Evolutionary conservation across 345 rosid genomes (phyloP).

Genomic region (Microthlaspi erraticum): DNA sequence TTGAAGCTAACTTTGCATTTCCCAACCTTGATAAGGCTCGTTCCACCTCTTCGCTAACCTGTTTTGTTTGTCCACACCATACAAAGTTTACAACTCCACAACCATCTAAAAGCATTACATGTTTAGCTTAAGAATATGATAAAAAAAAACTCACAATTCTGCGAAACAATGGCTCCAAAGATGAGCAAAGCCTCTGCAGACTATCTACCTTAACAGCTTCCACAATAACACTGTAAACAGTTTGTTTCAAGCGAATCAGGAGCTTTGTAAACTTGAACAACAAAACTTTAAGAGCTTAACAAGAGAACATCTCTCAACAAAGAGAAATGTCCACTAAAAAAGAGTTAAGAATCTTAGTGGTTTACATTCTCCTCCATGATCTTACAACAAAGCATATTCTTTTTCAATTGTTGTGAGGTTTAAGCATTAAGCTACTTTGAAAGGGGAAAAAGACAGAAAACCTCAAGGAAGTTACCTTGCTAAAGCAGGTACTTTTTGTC

Average conservation of each 20-base stretch:
- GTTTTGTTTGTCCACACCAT: slow-evolving; percentile 36
- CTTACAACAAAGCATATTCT: slow-evolving; percentile 11
- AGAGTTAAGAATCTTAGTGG: slow-evolving; percentile 21
- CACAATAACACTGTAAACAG: slow-evolving; percentile 75
- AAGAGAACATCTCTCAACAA: not conserved
- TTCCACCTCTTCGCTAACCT: slow-evolving; percentile 98
- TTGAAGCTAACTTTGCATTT: slow-evolving; percentile 54
- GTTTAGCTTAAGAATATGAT: not conserved
- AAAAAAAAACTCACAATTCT: slow-evolving; percentile 65
- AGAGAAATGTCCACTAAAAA: slow-evolving; percentile 1
- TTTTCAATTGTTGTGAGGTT: slow-evolving; percentile 16
- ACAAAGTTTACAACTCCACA: slow-evolving; percentile 14
- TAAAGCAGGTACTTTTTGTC: slow-evolving; percentile 76
- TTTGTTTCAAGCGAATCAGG: slow-evolving; percentile 25
- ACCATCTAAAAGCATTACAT: not conserved
- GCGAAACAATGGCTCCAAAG: slow-evolving; percentile 94
- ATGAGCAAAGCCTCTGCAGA: slow-evolving; percentile 85
- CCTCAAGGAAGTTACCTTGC: slow-evolving; percentile 62
- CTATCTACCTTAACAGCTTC: slow-evolving; percentile 97
- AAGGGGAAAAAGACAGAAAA: slow-evolving; percentile 15
- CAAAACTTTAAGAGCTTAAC: slow-evolving; percentile 3
- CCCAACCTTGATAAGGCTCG: slow-evolving; percentile 80
- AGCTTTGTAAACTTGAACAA: not conserved
- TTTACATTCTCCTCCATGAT: slow-evolving; percentile 17
- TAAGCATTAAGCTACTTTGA: slow-evolving; percentile 22